Base-by-base conservation (phyloP, 179 eudicot genomes). In the Silene coronaria region DNA sequence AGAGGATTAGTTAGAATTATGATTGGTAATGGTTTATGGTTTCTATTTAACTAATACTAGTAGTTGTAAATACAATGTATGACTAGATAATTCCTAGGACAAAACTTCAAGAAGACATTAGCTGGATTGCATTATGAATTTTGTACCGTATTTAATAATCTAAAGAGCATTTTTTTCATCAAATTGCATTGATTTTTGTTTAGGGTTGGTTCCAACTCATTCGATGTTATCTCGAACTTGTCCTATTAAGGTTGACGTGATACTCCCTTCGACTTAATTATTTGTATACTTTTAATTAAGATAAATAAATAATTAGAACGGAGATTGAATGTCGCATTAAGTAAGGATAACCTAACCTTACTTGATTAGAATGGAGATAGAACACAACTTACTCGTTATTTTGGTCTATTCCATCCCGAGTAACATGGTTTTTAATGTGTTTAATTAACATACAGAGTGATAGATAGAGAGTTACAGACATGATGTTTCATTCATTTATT, bases 101-200 rank as follows among this genome's bases (percentile, higher is more conserved):
- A 8, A 61, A 51, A 6, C 10, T 22, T 19, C 3, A 12, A 9
- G 30, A 24, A 61, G 32, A 24, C 1, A 24, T 61, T 61, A 61
- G 66, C 66, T 61, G 66, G 66, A 22, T 61, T 61, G 17, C 66
- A 61, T 61, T 61, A 24, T 23, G 65, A 4, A 21, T 60, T 60
- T 10, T 12, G 55, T 21, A 60, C 30, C 30, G 65, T 21, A 10
- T 23, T 58, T 22, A 23, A 60, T 60, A 10, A 60, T 48, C 55
- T 16, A 48, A 48, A 48, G 55, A 2, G n/a, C 7, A 6, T 13
- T 51, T 51, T 51, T 51, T 19, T 51, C n/a, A n/a, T 51, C 57
- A 14, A 51, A 51, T 14, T 51, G 57, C 57, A 51, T 51, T 51
- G 4, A 51, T 14, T 51, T 51, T 51, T 48, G 2, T 51, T 13